These are phyloP conservation scores for Discostella stelligeroides DNA, from an alignment of 108 stramenopile species.

Conservation along the genomic window DNA sequence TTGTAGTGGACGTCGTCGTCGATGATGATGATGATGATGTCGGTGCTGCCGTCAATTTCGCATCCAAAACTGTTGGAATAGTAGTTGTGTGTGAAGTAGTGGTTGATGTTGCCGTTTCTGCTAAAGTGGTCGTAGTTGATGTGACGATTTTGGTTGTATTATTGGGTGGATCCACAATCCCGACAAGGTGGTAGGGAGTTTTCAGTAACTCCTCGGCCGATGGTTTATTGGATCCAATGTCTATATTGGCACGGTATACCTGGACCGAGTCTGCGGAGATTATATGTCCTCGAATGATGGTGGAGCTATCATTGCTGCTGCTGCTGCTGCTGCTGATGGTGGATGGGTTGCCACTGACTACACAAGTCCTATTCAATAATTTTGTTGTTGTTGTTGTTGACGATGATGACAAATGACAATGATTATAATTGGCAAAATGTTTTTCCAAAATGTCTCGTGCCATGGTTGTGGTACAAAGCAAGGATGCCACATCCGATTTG, in stretches of 20 bases:
- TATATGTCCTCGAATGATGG: conserved; percentile 57
- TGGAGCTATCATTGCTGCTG: neutral
- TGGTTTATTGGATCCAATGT: conserved; percentile 96
- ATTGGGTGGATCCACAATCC: conserved; percentile 67
- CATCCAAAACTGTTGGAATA: no score
- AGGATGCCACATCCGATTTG: conserved; percentile 87
- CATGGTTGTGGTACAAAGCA: conserved; percentile 57
- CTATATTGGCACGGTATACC: conserved; percentile 80
- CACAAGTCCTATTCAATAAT: neutral
- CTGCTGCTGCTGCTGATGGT: conserved; percentile 5
- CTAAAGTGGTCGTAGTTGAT: neutral
- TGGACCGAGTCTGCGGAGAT: conserved; percentile 95
- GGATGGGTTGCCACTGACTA: neutral
- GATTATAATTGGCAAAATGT: conserved; percentile 22
- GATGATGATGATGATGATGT: neutral
- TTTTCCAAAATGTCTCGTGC: conserved; percentile 28
- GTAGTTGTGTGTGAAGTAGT: no score
- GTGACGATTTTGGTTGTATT: neutral
- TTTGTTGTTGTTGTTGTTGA: neutral
- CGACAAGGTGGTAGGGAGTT: conserved; percentile 91
- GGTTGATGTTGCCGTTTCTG: neutral
- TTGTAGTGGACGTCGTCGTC: neutral
- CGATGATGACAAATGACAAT: conserved; percentile 9
- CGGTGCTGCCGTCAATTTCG: neutral
- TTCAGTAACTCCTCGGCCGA: conserved; percentile 67